phyloP scores from a whole-genome alignment of 768 basidiomycete species.

The Rhizopogon salebrosus region DNA sequence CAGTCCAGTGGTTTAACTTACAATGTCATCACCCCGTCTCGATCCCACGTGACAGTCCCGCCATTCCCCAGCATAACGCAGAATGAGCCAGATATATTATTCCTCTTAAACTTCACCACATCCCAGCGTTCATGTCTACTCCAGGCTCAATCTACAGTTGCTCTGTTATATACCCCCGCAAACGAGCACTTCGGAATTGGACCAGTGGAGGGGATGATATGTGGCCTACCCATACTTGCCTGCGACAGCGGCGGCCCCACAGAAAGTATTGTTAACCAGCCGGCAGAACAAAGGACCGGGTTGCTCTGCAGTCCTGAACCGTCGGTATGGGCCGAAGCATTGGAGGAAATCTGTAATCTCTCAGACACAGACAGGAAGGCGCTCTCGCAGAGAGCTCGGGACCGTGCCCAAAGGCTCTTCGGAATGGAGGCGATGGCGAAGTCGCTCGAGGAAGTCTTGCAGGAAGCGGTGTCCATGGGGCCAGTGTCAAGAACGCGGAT shows the following conservation, averaged over 20 bases:
- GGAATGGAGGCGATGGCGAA: constrained; percentile 72
- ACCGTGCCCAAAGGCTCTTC: constrained; percentile 62
- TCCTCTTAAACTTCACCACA: constrained; percentile 90
- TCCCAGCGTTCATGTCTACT: constrained; percentile 81
- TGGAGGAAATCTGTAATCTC: constrained; percentile 55
- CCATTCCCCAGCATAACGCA: constrained; percentile 32
- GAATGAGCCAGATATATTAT: constrained; percentile 59
- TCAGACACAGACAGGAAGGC: constrained; percentile 33
- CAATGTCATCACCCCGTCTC: constrained; percentile 45
- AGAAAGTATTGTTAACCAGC: constrained; percentile 65
- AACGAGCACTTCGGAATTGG: constrained; percentile 99
- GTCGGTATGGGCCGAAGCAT: constrained; percentile 63
- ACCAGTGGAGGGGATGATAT: constrained; percentile 92
- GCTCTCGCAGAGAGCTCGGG: constrained; percentile 51
- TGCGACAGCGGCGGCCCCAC: constrained; percentile 86
- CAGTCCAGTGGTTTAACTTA: constrained; percentile 48
- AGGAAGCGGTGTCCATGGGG: constrained; percentile 55
- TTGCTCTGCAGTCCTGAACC: constrained; percentile 65
- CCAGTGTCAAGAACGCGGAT: constrained; percentile 15
- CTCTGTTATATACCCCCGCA: constrained; percentile 85
- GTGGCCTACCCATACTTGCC: constrained; percentile 85
- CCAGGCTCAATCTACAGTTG: constrained; percentile 55
- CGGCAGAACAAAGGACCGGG: constrained; percentile 55
- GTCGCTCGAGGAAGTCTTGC: constrained; percentile 50
- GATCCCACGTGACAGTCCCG: constrained; percentile 35